phyloP scores from a whole-genome alignment of 2,329 filamentous ascomycete genomes.

The Exophiala xenobiotica region DNA sequence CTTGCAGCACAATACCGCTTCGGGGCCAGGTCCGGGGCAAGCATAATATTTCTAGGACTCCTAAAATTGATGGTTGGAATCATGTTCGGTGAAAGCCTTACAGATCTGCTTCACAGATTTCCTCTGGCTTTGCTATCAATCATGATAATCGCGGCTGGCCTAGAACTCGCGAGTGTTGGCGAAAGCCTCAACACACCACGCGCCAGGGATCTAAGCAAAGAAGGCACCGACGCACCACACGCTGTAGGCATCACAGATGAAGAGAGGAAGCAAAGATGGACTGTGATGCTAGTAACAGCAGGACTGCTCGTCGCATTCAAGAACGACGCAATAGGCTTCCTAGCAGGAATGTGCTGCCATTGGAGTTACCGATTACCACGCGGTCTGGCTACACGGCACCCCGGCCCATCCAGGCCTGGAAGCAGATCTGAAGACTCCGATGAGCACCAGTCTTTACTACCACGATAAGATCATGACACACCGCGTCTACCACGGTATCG shows the following conservation, averaged over 20 bases:
- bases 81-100: conserved; percentile 70
- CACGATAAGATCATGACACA: conserved; percentile 8
- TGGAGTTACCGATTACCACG: conserved; percentile 58
- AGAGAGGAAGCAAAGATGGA: conserved; percentile 75
- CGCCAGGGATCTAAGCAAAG: conserved; percentile 58
- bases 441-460: conserved; percentile 20
- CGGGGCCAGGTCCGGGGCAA: conserved; percentile 82
- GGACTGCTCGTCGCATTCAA: conserved; percentile 79
- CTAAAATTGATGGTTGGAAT: conserved; percentile 75
- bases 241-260: conserved; percentile 18
- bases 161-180: conserved; percentile 83
- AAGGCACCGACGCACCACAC: conserved; percentile 6
- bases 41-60: conserved; percentile 73
- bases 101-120: conserved; percentile 68
- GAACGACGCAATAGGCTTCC: conserved; percentile 85
- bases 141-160: conserved; percentile 84
- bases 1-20: conserved; percentile 90
- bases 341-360: conserved; percentile 78
- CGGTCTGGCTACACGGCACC: not conserved
- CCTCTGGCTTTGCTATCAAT: conserved; percentile 76
- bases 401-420: not conserved
- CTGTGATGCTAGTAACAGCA: conserved; percentile 84
- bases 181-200: conserved; percentile 75
- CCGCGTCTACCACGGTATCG: conserved; percentile 29
- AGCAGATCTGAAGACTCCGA: conserved; percentile 1